Base-by-base conservation (phyloP, 179 eudicot species). In the Patellifolia procumbens region DNA sequence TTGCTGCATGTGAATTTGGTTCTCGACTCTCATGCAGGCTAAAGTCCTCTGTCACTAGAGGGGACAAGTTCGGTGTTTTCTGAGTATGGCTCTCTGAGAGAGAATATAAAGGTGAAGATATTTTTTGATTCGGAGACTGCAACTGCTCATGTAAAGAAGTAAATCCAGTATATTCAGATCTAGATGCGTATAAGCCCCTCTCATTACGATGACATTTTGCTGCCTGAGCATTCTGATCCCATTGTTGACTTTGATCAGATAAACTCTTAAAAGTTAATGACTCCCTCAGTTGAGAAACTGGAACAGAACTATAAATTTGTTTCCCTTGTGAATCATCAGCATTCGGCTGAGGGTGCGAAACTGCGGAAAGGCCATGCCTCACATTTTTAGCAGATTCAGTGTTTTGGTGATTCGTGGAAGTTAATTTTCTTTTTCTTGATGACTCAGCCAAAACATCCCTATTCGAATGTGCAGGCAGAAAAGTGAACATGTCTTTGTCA, bases 341-440 rank as follows among this genome's bases (percentile, higher is more conserved):
- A 58, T 81, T 76, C 60, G 16, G 73, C 52, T 74, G 76, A 32
- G 74, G 70, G 72, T 78, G 83, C 63, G 84, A 78, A 49, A 72
- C 69, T 67, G 49, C 63, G 19, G 65, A 76, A 73, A 72, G 46
- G 39, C 77, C 74, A 72, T 75, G 75, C 49, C 66, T 81, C 43
- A 43, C 39, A 65, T 26, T 45, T 65, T 89, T 46, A 73, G 76
- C 63, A 77, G 65, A 17, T 35, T 13, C 34, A 22, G 68, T 24
- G 43, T 69, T 79, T 32, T 72, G 79, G 37, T 68, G 76, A 85
- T 83, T 86, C 58, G 60, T 62, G 62, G 80, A 68, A 51, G 42
- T 31, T 51, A 65, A 55, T 75, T 86, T 85, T 78, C 85, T 86
- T 76, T 84, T 89, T 71, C 86, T 83, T 35, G 86, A 78, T 48